These are phyloP conservation scores for Peterozyma toletana DNA, from an alignment of 805 yeast genomes.

Conservation along the genomic window DNA sequence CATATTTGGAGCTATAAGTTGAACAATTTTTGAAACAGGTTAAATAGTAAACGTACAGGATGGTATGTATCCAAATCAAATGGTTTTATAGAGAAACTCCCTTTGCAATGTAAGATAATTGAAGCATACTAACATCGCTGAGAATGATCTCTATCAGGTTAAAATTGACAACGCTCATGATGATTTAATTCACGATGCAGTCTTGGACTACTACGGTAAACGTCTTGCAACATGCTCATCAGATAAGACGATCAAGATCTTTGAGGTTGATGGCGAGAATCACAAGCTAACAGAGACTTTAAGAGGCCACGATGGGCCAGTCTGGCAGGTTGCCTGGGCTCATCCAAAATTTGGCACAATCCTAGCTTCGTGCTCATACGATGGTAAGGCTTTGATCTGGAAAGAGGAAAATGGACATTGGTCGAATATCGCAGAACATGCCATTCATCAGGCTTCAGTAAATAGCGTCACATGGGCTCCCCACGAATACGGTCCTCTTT, in stretches of 20 bases:
- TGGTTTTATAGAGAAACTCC: no score
- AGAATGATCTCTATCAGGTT: conserved; percentile 35
- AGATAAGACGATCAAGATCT: conserved; percentile 91
- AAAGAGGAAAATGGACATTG: conserved; percentile 86
- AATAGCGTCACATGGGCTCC: conserved; percentile 97
- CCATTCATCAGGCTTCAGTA: conserved; percentile 88
- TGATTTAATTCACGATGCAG: conserved; percentile 94
- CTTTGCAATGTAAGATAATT: no score
- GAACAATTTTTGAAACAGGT: no score
- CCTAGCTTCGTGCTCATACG: conserved; percentile 90
- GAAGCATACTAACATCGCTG: neutral
- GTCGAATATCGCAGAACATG: conserved; percentile 81
- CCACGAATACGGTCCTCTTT: conserved; percentile 89
- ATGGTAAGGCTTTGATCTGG: conserved; percentile 93
- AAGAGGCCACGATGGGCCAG: conserved; percentile 95
- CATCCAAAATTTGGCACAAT: conserved; percentile 97
- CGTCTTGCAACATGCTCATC: conserved; percentile 94
- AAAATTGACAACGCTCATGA: conserved; percentile 88
- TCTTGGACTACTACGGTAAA: conserved; percentile 93
- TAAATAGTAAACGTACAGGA: no score
- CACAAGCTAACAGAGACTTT: conserved; percentile 80
- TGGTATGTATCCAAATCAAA: no score
- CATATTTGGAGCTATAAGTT: no score
- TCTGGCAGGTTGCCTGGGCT: conserved; percentile 99
- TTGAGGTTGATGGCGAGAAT: conserved; percentile 81